phyloP scores from a whole-genome alignment of 2,329 filamentous ascomycete species.

The Aureobasidium sp. region DNA sequence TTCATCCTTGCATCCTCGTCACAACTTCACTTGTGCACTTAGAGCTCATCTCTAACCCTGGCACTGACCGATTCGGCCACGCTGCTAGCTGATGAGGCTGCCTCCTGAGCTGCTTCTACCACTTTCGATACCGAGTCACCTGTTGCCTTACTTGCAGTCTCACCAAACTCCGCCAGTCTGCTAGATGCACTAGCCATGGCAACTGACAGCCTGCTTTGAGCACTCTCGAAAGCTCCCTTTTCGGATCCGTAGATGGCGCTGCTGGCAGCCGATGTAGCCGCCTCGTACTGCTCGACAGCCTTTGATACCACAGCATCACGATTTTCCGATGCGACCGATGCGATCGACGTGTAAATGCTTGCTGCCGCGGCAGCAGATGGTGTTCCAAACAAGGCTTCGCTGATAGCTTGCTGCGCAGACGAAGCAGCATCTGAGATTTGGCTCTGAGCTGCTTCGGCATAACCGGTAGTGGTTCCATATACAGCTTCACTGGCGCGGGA shows the following conservation, averaged over 20 bases:
- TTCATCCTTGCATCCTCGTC: neutral
- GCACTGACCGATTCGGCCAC: conserved; percentile 33
- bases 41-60: conserved; percentile 23
- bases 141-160: conserved; percentile 22
- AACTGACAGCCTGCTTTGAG: conserved; percentile 31
- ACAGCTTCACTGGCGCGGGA: conserved; percentile 42
- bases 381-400: conserved; percentile 48
- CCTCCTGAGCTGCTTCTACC: conserved; percentile 36
- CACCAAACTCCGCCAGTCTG: conserved; percentile 32
- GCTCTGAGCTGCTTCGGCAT: conserved; percentile 44
- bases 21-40: neutral
- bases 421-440: conserved; percentile 46
- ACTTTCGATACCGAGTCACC: conserved; percentile 22
- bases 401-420: conserved; percentile 48
- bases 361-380: conserved; percentile 39
- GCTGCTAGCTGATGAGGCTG: conserved; percentile 38
- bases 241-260: conserved; percentile 43
- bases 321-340: conserved; percentile 37
- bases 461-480: conserved; percentile 45
- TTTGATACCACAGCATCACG: conserved; percentile 21
- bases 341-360: conserved; percentile 36
- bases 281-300: conserved; percentile 31
- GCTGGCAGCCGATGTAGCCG: conserved; percentile 38
- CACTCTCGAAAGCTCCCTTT: conserved; percentile 39
- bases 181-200: conserved; percentile 38